Base-by-base conservation (phyloP, 257 asterid species). In the Forsythia suspensa region DNA sequence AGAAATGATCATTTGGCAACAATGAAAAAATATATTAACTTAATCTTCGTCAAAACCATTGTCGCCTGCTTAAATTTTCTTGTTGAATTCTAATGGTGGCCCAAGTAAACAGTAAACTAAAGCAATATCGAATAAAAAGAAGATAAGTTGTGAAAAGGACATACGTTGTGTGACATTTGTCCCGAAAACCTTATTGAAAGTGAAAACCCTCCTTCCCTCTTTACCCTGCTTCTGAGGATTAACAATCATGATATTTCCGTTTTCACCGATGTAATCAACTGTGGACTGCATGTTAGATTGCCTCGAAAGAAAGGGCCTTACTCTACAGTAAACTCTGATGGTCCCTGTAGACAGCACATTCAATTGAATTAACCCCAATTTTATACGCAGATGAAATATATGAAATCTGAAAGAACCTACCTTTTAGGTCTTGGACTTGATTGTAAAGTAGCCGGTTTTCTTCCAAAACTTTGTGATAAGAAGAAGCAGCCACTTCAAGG, bases 391-490 rank as follows among this genome's bases (percentile, higher is more conserved):
- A 20, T 68, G 63, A 41, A 15, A 57, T 57, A 57, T 57, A 57
- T 57, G 29, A 79, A 71, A 82, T 74, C 29, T 59, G 4, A 34
- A 79, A 82, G 59, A 51, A 46, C 66, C 70, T 48, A 90, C 98
- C 98, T 94, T 89, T 94, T 57, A 94, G 92, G 79, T 94, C 98
- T 83, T 94, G 97, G 67, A 94, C 94, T 90, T 91, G 97, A 89
- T 92, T 94, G 84, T 90, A 91, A 70, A 94, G 97, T 37, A 77
- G 21, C 6, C 97, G 97, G 72, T 94, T 94, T 85, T 94, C 98
- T 81, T 94, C 97, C 91, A 94, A 76, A 65, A 94, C 91, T 79
- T 90, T 85, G 76, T 94, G 97, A 76, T 94, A 92, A 24, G 97
- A 94, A 74, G 93, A 81, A 73, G 97, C 86, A 15, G 94, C 86